Conservation (phyloP, 176 grass and related monocot genomes). For the Elaeis guineensis region DNA sequence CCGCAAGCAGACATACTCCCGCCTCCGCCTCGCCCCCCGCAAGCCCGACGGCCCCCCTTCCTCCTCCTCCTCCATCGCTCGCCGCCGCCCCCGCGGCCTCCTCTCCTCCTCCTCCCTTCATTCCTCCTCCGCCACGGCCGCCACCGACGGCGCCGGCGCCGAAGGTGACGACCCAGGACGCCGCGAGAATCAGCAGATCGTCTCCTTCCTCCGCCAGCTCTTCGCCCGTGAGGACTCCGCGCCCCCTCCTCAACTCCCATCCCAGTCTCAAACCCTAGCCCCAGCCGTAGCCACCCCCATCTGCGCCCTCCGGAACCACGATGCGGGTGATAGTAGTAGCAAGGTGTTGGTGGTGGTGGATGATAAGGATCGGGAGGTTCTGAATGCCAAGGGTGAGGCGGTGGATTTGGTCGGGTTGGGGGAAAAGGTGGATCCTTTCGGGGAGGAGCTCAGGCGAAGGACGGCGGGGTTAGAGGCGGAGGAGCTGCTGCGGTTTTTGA, state of each 20-base stretch:
- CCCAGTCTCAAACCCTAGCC: conserved; percentile 18
- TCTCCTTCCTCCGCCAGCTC: conserved; percentile 18
- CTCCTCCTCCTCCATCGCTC: conserved; percentile 13
- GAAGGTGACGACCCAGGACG: neutral
- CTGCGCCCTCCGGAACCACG: conserved; percentile 28
- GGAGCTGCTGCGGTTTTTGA: conserved; percentile 50
- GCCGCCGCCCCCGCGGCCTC: conserved; percentile 2
- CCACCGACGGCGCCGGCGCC: neutral
- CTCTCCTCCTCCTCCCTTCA: neutral
- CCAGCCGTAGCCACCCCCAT: conserved; percentile 8
- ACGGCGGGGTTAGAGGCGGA: conserved; percentile 41
- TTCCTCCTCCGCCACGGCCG: neutral
- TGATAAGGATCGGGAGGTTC: conserved; percentile 41
- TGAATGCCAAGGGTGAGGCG: conserved; percentile 49
- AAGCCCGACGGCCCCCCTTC: conserved; percentile 13
- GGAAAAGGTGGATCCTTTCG: conserved; percentile 38
- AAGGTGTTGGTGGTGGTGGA: conserved; percentile 23
- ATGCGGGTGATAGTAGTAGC: neutral
- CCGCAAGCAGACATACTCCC: conserved; percentile 86
- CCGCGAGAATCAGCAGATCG: too few relatives aligned
- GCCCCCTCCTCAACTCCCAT: too few relatives aligned
- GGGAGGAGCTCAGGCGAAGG: conserved; percentile 42
- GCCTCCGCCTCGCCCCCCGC: conserved; percentile 43
- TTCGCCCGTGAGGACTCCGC: conserved; percentile 3
- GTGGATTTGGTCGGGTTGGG: conserved; percentile 61